Evolutionary conservation across 495 filamentous ascomycete genomes (phyloP).

Genomic region (Oleoguttula mirabilis): DNA sequence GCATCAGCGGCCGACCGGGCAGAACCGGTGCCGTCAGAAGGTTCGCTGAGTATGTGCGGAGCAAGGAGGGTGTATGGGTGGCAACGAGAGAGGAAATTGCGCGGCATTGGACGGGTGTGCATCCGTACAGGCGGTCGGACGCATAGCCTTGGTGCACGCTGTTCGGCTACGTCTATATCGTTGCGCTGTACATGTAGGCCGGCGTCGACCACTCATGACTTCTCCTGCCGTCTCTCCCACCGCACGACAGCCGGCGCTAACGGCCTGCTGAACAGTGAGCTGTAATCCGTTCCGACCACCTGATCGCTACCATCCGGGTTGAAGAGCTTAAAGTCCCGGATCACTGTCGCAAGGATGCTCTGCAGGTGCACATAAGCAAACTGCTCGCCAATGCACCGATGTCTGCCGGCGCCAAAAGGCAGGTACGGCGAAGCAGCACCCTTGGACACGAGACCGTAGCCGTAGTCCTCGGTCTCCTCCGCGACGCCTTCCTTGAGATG

Average conservation of each 20-base stretch:
- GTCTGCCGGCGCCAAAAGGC: conserved; percentile 86
- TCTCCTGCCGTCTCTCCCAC: conserved; percentile 23
- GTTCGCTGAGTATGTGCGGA: conserved; percentile 2
- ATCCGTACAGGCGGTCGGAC: neutral
- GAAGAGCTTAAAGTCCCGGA: conserved; percentile 61
- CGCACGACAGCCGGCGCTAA: conserved; percentile 21
- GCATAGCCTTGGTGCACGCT: no score
- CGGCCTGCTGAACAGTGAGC: conserved; percentile 22
- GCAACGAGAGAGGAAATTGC: conserved; percentile 9
- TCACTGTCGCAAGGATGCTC: conserved; percentile 69
- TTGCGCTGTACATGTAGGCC: no score
- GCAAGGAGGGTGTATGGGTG: conserved; percentile 1
- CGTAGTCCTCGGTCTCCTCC: conserved; percentile 77
- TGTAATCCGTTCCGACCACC: conserved; percentile 76
- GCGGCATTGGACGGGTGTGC: neutral
- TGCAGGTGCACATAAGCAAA: conserved; percentile 89
- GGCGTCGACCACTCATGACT: no score
- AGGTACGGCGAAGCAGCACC: conserved; percentile 79
- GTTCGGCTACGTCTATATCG: no score
- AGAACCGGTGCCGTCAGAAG: conserved; percentile 1
- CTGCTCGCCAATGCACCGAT: conserved; percentile 93
- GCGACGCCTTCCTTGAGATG: conserved; percentile 34
- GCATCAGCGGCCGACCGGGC: conserved; percentile 2
- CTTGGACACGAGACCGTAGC: conserved; percentile 85
- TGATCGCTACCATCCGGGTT: conserved; percentile 49